Base-by-base conservation (phyloP, 768 basidiomycete species). In the Suillus decipiens region DNA sequence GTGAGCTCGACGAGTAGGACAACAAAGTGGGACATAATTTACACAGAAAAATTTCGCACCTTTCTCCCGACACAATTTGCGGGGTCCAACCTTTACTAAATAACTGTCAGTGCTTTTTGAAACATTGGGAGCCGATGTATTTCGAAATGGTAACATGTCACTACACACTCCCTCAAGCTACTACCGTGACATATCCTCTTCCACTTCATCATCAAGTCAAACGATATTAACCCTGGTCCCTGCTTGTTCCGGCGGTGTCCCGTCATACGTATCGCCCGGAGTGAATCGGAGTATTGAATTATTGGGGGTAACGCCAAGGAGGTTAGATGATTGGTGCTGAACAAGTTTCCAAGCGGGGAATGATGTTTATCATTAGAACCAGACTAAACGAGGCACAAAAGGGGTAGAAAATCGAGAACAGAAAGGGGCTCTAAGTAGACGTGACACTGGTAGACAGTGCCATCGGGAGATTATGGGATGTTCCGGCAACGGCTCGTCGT, bases 381-480 rank as follows among this genome's bases (percentile, higher is more conserved):
- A 12, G 10, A n/a, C 33, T 34, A 33, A 53, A 53, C 51, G 19
- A 33, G 51, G 51, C 51, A n/a, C 33, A 33, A 34, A 53, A 34
- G 31, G 12, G 15, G 51, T 31, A 10, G 15, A 51, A 51, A 51
- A 51, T 51, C 50, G 19, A 10, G 31, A 10, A 2, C 17, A 10
- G 28, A 51, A 51, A 53, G 31, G 31, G 19, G 48, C 34, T 36
- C 39, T 39, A 5, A 41, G 14, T 51, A 45, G 15, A 47, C 45
- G 62, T 22, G 11, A 31, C 22, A 11, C 41, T 42, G 5, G n/a
- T n/a, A n/a, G n/a, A n/a, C n/a, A n/a, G n/a, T 14, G 14, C 37
- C 36, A 59, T 66, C 75, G 73, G 73, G 70, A 59, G 67, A 76
- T 66, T 71, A 76, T 74, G 73, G 74, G 67, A 75, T 75, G 67